Percentiles rank a stretch among this genome's conserved stretches.
Evolutionary conservation across 1,284 basidiomycete species (phyloP).

Genomic region (Cryptococcus sp.): DNA sequence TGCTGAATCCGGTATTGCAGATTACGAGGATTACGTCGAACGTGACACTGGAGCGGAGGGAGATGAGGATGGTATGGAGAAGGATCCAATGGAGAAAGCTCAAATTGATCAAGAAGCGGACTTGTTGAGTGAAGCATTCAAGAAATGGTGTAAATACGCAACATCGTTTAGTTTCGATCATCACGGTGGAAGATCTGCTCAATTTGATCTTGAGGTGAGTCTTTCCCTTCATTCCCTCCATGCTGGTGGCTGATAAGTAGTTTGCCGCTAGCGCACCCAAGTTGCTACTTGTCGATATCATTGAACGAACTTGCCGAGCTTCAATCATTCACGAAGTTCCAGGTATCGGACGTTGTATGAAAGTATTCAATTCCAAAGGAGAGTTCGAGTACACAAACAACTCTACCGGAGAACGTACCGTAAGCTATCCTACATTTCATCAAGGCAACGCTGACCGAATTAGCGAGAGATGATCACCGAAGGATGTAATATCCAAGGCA

Average conservation of each 20-base stretch:
- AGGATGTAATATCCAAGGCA: constrained; percentile 85
- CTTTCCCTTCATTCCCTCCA: not conserved
- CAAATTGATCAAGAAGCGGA: constrained; percentile 47
- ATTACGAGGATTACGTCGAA: constrained; percentile 61
- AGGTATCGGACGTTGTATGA: constrained; percentile 64
- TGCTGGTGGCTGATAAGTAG: constrained; percentile 49
- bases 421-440: constrained; percentile 14
- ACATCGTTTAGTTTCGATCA: constrained; percentile 68
- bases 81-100: constrained; percentile 52
- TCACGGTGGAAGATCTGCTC: constrained; percentile 59
- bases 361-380: constrained; percentile 49
- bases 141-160: constrained; percentile 51
- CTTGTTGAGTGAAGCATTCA: constrained; percentile 51
- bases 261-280: constrained; percentile 66
- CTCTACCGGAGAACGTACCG: constrained; percentile 11
- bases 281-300: constrained; percentile 82
- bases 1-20: constrained; percentile 55
- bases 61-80: constrained; percentile 43
- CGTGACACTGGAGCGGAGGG: constrained; percentile 53
- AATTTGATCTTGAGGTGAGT: constrained; percentile 75
- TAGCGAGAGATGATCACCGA: constrained; percentile 54
- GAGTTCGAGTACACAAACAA: constrained; percentile 19
- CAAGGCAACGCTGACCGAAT: not conserved
- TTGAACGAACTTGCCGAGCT: constrained; percentile 76
- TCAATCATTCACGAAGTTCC: constrained; percentile 84